phyloP scores from a whole-genome alignment of 805 yeast genomes.

The Cyberlindnera veronae region DNA sequence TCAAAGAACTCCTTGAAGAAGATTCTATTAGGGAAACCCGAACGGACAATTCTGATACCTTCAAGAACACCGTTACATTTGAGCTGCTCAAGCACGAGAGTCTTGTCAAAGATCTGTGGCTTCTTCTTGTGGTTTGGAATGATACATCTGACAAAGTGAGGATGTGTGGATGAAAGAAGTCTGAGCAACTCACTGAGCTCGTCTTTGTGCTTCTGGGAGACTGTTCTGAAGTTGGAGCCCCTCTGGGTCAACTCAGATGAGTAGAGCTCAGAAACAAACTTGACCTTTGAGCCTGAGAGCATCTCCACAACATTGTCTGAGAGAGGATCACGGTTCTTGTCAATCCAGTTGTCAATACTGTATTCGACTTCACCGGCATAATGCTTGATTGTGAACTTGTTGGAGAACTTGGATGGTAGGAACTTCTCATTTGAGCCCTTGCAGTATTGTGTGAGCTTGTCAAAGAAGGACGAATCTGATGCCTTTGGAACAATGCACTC shows the following conservation, averaged over 20 bases:
- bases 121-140: conserved; percentile 79
- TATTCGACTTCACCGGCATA: conserved; percentile 98
- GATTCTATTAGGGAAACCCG: conserved; percentile 94
- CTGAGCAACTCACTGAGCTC: conserved; percentile 70
- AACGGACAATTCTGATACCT: conserved; percentile 95
- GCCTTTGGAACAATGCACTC: conserved; percentile 95
- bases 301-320: conserved; percentile 68
- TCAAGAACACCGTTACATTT: conserved; percentile 97
- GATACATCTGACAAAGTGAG: conserved; percentile 96
- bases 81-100: conserved; percentile 79
- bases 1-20: conserved; percentile 74
- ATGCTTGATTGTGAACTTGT: conserved; percentile 82
- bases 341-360: conserved; percentile 87
- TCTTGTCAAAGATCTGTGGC: conserved; percentile 68
- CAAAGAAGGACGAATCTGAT: conserved; percentile 76
- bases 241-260: conserved; percentile 33
- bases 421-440: conserved; percentile 53
- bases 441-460: conserved; percentile 69
- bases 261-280: conserved; percentile 56
- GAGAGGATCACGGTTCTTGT: conserved; percentile 91
- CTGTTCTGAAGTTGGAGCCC: conserved; percentile 59
- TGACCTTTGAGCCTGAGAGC: conserved; percentile 53
- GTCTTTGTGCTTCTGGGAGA: conserved; percentile 84
- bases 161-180: conserved; percentile 77
- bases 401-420: conserved; percentile 66